Percentiles rank a stretch among this genome's conserved stretches.
These are phyloP conservation scores for Sporopachydermia lactativora DNA, from an alignment of 805 yeast genomes.

Conservation along the genomic window DNA sequence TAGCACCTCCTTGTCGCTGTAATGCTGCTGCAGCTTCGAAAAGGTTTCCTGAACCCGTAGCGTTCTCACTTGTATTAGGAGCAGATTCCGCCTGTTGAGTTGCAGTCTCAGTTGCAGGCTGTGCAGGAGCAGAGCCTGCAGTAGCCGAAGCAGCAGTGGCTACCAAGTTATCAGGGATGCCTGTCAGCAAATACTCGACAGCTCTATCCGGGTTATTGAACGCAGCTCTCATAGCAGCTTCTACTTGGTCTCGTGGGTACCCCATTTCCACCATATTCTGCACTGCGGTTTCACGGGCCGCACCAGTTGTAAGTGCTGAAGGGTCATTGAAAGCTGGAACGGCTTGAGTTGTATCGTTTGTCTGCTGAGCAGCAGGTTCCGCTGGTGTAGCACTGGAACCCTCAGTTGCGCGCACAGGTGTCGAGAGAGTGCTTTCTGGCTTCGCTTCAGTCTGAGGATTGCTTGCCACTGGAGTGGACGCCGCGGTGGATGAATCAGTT, in stretches of 20 bases:
- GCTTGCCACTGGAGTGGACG: slow-evolving; percentile 9
- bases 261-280: slow-evolving; percentile 92
- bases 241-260: slow-evolving; percentile 75
- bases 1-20: slow-evolving; percentile 13
- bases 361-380: slow-evolving; percentile 6
- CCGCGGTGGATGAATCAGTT: neutral
- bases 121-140: slow-evolving; percentile 12
- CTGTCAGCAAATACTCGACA: slow-evolving; percentile 84
- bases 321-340: slow-evolving; percentile 19
- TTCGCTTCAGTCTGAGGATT: slow-evolving; percentile 6
- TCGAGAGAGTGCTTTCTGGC: slow-evolving; percentile 3
- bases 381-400: slow-evolving; percentile 9
- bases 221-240: slow-evolving; percentile 86
- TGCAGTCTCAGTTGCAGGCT: slow-evolving; percentile 11
- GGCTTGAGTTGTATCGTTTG: slow-evolving; percentile 6
- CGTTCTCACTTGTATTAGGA: slow-evolving; percentile 12
- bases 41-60: slow-evolving; percentile 10
- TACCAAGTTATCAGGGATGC: slow-evolving; percentile 58
- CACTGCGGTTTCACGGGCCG: slow-evolving; percentile 65
- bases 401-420: slow-evolving; percentile 11
- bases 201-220: slow-evolving; percentile 97
- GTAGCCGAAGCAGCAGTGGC: slow-evolving; percentile 20
- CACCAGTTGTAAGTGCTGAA: slow-evolving; percentile 46
- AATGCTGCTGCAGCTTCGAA: slow-evolving; percentile 11
- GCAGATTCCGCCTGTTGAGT: slow-evolving; percentile 11